Evolutionary conservation across 495 filamentous ascomycete genomes (phyloP).

Genomic region (Talaromyces wortmannii): DNA sequence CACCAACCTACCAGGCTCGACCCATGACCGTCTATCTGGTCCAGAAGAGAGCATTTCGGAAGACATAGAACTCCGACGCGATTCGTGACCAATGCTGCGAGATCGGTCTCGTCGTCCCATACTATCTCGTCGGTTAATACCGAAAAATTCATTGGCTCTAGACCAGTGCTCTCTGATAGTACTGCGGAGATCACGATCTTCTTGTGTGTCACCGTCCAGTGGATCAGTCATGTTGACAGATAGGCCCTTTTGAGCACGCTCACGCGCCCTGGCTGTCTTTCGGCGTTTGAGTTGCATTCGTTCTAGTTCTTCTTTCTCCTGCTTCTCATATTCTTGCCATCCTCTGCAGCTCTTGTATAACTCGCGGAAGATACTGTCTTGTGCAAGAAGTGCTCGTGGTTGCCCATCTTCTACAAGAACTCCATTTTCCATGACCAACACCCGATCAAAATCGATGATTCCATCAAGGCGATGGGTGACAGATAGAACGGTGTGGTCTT

Average conservation of each 20-base stretch:
- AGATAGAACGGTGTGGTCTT: slow-evolving; percentile 49
- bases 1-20: not conserved
- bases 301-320: not conserved
- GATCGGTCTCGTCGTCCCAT: not conserved
- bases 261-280: not conserved
- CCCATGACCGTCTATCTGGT: not conserved
- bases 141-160: not conserved
- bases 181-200: not conserved
- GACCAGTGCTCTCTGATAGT: not conserved
- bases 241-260: not conserved
- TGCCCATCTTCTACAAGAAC: slow-evolving; percentile 35
- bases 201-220: not conserved
- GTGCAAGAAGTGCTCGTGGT: slow-evolving; percentile 10
- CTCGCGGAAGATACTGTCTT: not conserved
- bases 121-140: not conserved
- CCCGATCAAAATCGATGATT: slow-evolving; percentile 44
- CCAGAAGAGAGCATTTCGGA: not conserved
- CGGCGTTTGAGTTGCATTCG: not conserved
- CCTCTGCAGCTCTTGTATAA: not conserved
- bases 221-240: not conserved
- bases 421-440: slow-evolving; percentile 39
- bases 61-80: not conserved
- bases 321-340: not conserved
- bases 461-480: slow-evolving; percentile 56
- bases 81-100: not conserved